Evolutionary conservation across 352 stramenopile genomes (phyloP).

Genomic region (Pythium monospermum): DNA sequence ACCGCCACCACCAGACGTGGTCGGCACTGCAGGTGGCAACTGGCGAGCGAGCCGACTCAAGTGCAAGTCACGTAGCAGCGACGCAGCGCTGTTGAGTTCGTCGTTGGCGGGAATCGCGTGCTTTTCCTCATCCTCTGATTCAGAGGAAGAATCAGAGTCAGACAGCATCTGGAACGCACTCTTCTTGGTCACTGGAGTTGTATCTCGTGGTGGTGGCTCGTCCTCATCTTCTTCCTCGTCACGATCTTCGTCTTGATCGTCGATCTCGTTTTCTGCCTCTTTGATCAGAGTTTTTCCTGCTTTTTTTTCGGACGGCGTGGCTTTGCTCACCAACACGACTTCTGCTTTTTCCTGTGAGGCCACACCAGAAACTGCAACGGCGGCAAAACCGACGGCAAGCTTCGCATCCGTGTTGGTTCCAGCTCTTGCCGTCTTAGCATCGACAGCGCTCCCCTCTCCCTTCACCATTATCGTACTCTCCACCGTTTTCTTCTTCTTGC

Average conservation of each 20-base stretch:
- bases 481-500: slow-evolving; percentile 8
- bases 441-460: too few relatives aligned
- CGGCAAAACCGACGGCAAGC: too few relatives aligned
- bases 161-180: too few relatives aligned
- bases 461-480: neutral
- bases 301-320: neutral
- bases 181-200: slow-evolving; percentile 45
- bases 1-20: neutral
- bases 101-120: too few relatives aligned
- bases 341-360: too few relatives aligned
- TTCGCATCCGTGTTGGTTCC: too few relatives aligned
- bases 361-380: too few relatives aligned
- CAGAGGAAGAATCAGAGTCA: slow-evolving; percentile 13
- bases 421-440: too few relatives aligned
- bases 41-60: slow-evolving; percentile 51
- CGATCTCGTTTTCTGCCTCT: slow-evolving; percentile 2
- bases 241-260: slow-evolving; percentile 10
- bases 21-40: slow-evolving; percentile 12
- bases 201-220: slow-evolving; percentile 17
- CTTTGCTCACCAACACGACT: too few relatives aligned
- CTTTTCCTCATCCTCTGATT: slow-evolving; percentile 15
- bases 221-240: slow-evolving; percentile 21
- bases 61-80: slow-evolving; percentile 59
- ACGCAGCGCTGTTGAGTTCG: slow-evolving; percentile 28
- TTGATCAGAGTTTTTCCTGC: neutral